phyloP scores from a whole-genome alignment of 805 yeast species.

The Nadsonia fulvescens region DNA sequence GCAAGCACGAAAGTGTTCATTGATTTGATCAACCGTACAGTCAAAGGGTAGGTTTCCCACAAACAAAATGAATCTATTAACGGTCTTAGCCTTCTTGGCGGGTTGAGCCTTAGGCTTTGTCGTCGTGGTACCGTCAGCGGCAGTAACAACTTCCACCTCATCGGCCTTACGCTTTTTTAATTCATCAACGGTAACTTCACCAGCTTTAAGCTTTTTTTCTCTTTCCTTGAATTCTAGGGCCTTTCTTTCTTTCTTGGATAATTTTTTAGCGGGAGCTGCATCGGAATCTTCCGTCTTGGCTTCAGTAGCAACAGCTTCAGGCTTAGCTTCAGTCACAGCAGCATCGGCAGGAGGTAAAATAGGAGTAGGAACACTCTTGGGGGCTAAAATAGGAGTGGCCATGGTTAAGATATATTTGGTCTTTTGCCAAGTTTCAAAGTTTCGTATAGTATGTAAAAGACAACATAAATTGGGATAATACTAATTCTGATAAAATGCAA shows the following conservation, averaged over 20 bases:
- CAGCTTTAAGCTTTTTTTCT: conserved; percentile 23
- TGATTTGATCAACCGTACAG: conserved; percentile 40
- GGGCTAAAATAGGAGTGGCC: no score
- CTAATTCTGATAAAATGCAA: no score
- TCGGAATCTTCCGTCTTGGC: no score
- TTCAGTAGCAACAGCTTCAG: no score
- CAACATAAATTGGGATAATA: no score
- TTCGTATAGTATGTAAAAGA: no score
- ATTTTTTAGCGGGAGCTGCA: no score
- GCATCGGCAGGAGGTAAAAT: no score
- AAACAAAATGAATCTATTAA: conserved; percentile 67
- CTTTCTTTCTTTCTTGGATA: conserved; percentile 16
- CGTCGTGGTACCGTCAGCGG: conserved; percentile 17
- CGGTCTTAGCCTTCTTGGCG: conserved; percentile 51
- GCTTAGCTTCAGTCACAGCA: no score
- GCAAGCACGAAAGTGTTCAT: conserved; percentile 51
- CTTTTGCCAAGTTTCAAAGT: no score
- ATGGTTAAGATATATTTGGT: no score
- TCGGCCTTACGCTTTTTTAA: conserved; percentile 16
- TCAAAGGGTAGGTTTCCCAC: conserved; percentile 81
- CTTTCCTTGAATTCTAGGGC: conserved; percentile 14
- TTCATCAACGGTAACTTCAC: conserved; percentile 17
- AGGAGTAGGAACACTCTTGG: no score
- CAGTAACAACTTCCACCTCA: conserved; percentile 11
- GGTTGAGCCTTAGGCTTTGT: conserved; percentile 28